A percentile compares a stretch with the other conserved stretches of the same genome.
Evolutionary conservation across 805 yeast genomes (phyloP).

Genomic region (Gaillardinia entomophila): DNA sequence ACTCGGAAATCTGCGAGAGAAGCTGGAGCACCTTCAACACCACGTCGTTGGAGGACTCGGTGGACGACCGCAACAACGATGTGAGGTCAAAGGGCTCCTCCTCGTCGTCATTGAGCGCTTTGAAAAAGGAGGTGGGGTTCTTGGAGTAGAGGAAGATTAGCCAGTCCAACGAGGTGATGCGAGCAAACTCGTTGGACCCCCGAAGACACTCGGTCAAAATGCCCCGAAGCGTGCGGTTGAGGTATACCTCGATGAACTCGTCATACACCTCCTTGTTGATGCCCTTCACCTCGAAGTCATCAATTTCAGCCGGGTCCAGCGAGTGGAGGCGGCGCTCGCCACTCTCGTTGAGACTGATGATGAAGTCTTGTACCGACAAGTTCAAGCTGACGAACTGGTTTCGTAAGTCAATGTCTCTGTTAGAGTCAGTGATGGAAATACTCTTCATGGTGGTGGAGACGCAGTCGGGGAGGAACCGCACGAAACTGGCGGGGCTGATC

Average conservation of each 20-base stretch:
- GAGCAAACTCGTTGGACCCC: slow-evolving; percentile 60
- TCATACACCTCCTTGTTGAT: slow-evolving; percentile 33
- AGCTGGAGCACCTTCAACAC: slow-evolving; percentile 68
- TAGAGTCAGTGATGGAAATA: slow-evolving; percentile 28
- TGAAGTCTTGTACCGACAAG: slow-evolving; percentile 25
- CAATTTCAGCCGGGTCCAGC: not conserved
- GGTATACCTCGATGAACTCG: slow-evolving; percentile 35
- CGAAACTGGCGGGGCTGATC: slow-evolving; percentile 70
- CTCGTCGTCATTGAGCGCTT: slow-evolving; percentile 11
- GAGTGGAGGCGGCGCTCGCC: slow-evolving; percentile 1
- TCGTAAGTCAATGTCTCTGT: slow-evolving; percentile 31
- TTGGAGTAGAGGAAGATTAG: slow-evolving; percentile 71
- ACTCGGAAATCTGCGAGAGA: slow-evolving; percentile 68
- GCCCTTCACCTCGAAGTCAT: slow-evolving; percentile 29
- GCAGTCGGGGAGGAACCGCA: slow-evolving; percentile 69
- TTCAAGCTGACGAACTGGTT: slow-evolving; percentile 32
- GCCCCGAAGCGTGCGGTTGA: slow-evolving; percentile 56
- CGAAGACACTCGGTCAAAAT: slow-evolving; percentile 55
- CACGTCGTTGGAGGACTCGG: slow-evolving; percentile 69
- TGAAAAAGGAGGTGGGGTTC: slow-evolving; percentile 34
- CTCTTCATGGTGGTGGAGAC: slow-evolving; percentile 56
- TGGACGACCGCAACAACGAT: slow-evolving; percentile 66
- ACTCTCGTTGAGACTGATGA: slow-evolving; percentile 23
- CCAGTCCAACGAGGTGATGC: slow-evolving; percentile 88
- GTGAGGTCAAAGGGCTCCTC: slow-evolving; percentile 51